These are phyloP conservation scores for Fragaria vesca DNA, from an alignment of 306 rosid genomes.

Conservation along the genomic window DNA sequence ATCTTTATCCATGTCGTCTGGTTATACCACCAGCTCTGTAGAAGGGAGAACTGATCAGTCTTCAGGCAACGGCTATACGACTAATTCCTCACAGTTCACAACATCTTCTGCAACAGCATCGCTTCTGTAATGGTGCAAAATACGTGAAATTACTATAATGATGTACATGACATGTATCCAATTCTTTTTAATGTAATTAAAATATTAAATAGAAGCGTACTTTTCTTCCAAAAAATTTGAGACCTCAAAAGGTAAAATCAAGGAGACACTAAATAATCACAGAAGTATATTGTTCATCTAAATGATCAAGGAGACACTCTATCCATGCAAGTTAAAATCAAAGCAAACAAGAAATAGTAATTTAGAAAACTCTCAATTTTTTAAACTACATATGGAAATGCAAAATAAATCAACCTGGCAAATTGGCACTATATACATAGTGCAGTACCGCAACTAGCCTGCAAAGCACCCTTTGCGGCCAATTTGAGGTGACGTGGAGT, in stretches of 20 bases:
- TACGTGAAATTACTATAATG: too few relatives aligned
- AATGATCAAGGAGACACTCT: too few relatives aligned
- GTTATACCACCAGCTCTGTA: neutral
- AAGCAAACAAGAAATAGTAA: too few relatives aligned
- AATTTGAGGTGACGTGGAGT: neutral
- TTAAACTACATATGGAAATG: neutral
- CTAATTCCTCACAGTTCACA: neutral
- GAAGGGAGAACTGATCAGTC: neutral
- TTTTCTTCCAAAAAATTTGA: neutral
- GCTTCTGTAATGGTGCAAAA: neutral
- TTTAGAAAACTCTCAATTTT: neutral
- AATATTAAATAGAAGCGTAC: neutral
- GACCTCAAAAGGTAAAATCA: neutral
- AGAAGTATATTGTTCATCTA: neutral
- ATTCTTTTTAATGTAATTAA: neutral
- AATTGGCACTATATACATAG: too few relatives aligned
- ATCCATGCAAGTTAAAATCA: too few relatives aligned
- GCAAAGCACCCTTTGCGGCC: neutral
- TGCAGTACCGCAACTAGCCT: neutral
- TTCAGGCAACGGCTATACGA: neutral
- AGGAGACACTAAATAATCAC: neutral
- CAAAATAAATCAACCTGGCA: neutral
- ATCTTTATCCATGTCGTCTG: neutral
- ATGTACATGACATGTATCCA: neutral
- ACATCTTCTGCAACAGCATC: neutral